phyloP scores from a whole-genome alignment of 169 alveolate genomes.

The Eimeria necatrix region DNA sequence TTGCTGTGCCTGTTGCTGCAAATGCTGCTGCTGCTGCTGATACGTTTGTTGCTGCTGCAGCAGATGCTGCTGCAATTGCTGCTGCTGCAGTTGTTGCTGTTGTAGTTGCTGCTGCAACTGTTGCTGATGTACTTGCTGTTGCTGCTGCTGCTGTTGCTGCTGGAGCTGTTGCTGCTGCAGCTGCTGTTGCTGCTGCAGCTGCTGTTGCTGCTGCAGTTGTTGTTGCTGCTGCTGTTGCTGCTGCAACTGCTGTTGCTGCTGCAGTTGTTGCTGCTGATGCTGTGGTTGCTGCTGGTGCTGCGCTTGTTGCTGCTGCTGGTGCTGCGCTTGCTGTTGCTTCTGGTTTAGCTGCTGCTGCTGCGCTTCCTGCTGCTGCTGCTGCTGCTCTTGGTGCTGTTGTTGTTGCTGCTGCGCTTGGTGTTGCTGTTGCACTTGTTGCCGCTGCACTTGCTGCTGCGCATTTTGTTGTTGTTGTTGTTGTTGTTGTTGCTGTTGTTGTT shows the following conservation, averaged over 20 bases:
- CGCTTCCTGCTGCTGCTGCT: not conserved
- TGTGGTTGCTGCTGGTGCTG: not conserved
- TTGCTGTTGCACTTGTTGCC: not conserved
- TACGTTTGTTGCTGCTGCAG: not conserved
- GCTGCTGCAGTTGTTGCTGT: constrained; percentile 10
- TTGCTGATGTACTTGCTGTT: constrained; percentile 24
- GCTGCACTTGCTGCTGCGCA: not conserved
- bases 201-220: not conserved
- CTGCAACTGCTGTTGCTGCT: not conserved
- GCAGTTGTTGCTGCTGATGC: not conserved
- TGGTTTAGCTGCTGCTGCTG: not conserved
- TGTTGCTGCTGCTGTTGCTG: not conserved
- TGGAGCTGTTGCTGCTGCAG: not conserved
- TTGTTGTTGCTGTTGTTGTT: too few relatives aligned
- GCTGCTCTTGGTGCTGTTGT: not conserved
- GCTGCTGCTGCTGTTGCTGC: not conserved
- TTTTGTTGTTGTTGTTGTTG: too few relatives aligned
- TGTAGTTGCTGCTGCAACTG: not conserved
- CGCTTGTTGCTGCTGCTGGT: not conserved
- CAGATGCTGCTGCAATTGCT: not conserved
- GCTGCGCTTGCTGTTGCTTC: too few relatives aligned
- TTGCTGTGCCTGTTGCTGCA: not conserved
- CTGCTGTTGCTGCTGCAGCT: not conserved
- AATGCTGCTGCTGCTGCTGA: not conserved
- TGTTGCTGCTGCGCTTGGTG: not conserved